Evolutionary conservation across 1,139 yeast genomes (phyloP).

Genomic region (Eremothecium gossypii): DNA sequence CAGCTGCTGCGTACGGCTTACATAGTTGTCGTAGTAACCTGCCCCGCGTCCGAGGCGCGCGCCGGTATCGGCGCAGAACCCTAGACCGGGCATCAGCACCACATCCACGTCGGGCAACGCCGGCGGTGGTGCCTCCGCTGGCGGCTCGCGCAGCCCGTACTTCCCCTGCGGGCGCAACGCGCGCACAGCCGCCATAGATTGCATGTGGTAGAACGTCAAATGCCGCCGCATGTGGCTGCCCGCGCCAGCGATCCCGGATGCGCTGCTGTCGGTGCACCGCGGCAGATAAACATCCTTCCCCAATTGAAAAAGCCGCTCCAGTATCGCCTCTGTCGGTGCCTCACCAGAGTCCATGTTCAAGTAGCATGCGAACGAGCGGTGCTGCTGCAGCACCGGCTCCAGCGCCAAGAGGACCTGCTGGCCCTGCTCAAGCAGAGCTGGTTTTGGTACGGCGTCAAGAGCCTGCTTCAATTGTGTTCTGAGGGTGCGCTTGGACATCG

Average conservation of each 20-base stretch:
- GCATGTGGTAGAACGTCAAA: slow-evolving; percentile 49
- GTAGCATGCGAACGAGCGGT: slow-evolving; percentile 20
- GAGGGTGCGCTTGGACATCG: slow-evolving; percentile 4
- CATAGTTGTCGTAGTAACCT: slow-evolving; percentile 81
- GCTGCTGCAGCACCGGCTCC: slow-evolving; percentile 1
- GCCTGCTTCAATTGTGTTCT: slow-evolving; percentile 6
- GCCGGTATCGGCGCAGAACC: slow-evolving; percentile 44
- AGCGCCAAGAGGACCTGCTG: slow-evolving; percentile 1
- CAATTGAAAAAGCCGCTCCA: slow-evolving; percentile 15
- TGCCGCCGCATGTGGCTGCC: slow-evolving; percentile 27
- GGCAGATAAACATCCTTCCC: slow-evolving; percentile 21
- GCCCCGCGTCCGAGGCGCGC: slow-evolving; percentile 84
- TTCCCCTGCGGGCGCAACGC: slow-evolving; percentile 57
- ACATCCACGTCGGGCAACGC: slow-evolving; percentile 41
- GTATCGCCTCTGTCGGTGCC: slow-evolving; percentile 19
- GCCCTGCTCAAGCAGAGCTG: slow-evolving; percentile 7
- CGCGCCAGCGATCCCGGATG: slow-evolving; percentile 10
- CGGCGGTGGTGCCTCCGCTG: slow-evolving; percentile 19
- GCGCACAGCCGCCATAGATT: slow-evolving; percentile 35
- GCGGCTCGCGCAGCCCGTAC: slow-evolving; percentile 64
- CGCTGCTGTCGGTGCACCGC: slow-evolving; percentile 23
- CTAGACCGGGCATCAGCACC: slow-evolving; percentile 79
- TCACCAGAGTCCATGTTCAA: slow-evolving; percentile 29
- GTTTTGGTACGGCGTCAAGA: slow-evolving; percentile 6
- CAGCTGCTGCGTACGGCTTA: slow-evolving; percentile 34